Evolutionary conservation across 2,329 filamentous ascomycete genomes (phyloP).

Genomic region (Penicillium paneum): DNA sequence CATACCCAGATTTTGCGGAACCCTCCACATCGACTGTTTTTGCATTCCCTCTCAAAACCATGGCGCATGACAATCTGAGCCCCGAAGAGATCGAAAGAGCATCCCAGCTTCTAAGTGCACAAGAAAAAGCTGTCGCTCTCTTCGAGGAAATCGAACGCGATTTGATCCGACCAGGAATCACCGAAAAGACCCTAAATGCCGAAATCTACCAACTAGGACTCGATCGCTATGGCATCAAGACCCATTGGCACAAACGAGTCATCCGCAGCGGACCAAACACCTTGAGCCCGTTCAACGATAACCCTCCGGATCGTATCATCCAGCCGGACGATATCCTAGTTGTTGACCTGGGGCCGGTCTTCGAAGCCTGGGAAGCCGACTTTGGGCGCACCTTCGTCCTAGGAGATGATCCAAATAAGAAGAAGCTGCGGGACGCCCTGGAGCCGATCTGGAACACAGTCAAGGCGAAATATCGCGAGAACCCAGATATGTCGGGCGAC

Average conservation of each 20-base stretch:
- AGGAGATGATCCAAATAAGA: constrained; percentile 47
- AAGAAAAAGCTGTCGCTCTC: constrained; percentile 46
- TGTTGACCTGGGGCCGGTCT: constrained; percentile 53
- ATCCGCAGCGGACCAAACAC: constrained; percentile 53
- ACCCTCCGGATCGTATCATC: constrained; percentile 50
- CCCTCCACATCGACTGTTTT: not conserved
- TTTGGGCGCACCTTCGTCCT: constrained; percentile 55
- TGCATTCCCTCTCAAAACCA: not conserved
- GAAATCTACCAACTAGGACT: constrained; percentile 48
- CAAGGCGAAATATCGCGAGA: constrained; percentile 39
- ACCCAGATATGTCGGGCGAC: constrained; percentile 49
- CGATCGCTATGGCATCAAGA: constrained; percentile 45
- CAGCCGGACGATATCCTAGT: constrained; percentile 51
- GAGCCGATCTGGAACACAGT: constrained; percentile 49
- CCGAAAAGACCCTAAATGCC: constrained; percentile 48
- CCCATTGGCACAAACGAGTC: constrained; percentile 55
- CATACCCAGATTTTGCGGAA: not conserved
- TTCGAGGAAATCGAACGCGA: constrained; percentile 49
- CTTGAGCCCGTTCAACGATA: constrained; percentile 47
- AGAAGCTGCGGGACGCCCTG: constrained; percentile 45
- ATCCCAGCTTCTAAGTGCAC: constrained; percentile 45
- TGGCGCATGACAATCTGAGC: not conserved
- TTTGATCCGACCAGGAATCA: constrained; percentile 49
- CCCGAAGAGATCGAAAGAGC: constrained; percentile 27
- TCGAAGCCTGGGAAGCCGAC: constrained; percentile 54